Evolutionary conservation across 768 basidiomycete genomes (phyloP).

Genomic region (Suillus luteus): DNA sequence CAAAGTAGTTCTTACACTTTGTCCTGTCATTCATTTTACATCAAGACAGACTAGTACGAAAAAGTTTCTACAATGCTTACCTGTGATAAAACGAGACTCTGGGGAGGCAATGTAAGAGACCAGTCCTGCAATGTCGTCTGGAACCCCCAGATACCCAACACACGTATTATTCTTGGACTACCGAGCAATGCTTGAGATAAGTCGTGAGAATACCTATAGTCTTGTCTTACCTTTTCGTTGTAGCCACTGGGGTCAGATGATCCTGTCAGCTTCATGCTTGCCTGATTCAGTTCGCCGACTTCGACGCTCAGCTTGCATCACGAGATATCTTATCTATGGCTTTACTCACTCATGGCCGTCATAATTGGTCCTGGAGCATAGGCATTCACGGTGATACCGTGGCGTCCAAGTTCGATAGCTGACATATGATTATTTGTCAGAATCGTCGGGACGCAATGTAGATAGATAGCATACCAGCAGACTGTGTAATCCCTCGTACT

Average conservation of each 20-base stretch:
- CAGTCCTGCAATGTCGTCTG: conserved; percentile 28
- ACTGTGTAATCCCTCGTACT: conserved; percentile 32
- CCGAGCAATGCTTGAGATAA: background rate
- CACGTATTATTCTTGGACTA: conserved; percentile 11
- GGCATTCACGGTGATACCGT: conserved; percentile 32
- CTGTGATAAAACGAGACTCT: conserved; percentile 32
- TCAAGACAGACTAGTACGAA: background rate
- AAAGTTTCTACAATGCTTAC: conserved; percentile 13
- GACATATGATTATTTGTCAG: background rate
- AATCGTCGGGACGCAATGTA: background rate
- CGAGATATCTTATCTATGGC: background rate
- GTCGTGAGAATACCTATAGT: background rate
- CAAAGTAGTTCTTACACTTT: background rate
- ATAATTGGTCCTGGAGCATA: conserved; percentile 31
- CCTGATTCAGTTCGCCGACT: conserved; percentile 1
- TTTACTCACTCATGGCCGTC: conserved; percentile 27
- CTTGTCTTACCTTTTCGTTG: conserved; percentile 7
- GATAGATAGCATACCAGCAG: conserved; percentile 13
- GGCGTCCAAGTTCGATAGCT: conserved; percentile 30
- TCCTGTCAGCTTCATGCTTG: conserved; percentile 7
- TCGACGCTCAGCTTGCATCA: background rate
- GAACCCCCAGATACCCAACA: conserved; percentile 12
- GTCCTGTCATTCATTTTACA: background rate
- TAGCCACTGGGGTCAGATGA: background rate
- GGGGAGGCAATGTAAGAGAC: conserved; percentile 32